A percentile compares a stretch with the other conserved stretches of the same genome.
Conservation (phyloP, 495 filamentous ascomycete genomes). For the Xylaria castorea region DNA sequence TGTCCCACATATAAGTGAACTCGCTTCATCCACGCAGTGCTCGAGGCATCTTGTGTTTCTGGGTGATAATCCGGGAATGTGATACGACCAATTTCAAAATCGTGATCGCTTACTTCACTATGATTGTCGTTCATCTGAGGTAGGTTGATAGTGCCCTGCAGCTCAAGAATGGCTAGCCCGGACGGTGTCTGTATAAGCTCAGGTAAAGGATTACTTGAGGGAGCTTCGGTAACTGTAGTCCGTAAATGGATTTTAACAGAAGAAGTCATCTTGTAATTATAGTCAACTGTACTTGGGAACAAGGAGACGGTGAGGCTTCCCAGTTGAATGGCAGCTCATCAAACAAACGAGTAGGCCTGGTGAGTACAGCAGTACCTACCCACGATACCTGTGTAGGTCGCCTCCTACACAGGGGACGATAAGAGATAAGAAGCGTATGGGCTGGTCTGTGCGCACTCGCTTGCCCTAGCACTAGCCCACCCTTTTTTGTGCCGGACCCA, state of each 20-base stretch:
- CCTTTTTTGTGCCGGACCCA: conserved; percentile 34
- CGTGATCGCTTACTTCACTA: conserved; percentile 34
- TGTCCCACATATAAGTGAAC: conserved; percentile 87
- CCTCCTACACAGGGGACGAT: not conserved
- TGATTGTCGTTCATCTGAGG: conserved; percentile 45
- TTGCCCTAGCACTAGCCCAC: conserved; percentile 36
- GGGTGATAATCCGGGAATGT: conserved; percentile 77
- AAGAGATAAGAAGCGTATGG: not conserved
- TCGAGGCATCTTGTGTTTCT: conserved; percentile 50
- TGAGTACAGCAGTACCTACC: not conserved
- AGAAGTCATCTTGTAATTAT: conserved; percentile 32
- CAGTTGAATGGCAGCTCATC: not conserved
- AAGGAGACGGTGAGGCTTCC: not conserved
- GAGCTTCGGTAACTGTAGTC: conserved; percentile 12
- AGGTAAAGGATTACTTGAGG: conserved; percentile 69
- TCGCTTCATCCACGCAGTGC: conserved; percentile 81
- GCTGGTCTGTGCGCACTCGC: conserved; percentile 35
- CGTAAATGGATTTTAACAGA: conserved; percentile 36
- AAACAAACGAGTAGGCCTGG: not conserved
- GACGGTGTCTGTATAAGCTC: conserved; percentile 82
- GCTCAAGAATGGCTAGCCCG: conserved; percentile 82
- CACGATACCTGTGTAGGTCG: not conserved
- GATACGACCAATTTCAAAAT: conserved; percentile 72
- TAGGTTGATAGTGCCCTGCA: conserved; percentile 85
- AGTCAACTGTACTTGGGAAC: not conserved